These are phyloP conservation scores for Leucocoprinus gongylophorus DNA, from an alignment of 1,284 basidiomycete species.

Conservation along the genomic window DNA sequence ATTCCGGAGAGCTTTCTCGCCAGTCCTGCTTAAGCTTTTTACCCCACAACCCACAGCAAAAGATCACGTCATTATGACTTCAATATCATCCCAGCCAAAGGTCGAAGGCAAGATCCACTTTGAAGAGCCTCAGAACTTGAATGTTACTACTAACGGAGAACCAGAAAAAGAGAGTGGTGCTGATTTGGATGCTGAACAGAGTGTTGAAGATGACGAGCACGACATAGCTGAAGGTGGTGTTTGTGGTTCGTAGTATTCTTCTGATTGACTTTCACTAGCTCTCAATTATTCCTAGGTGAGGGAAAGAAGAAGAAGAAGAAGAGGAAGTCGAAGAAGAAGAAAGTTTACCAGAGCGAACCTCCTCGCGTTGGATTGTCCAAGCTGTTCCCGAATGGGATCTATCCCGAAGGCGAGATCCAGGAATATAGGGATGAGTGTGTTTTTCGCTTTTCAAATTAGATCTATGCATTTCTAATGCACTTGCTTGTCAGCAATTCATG, in stretches of 20 bases:
- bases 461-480: constrained; percentile 6
- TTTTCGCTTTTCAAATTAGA: constrained; percentile 3
- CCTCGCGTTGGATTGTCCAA: constrained; percentile 89
- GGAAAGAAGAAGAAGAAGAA: constrained; percentile 93
- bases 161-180: constrained; percentile 50
- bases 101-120: not conserved
- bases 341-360: constrained; percentile 79
- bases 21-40: not conserved
- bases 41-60: not conserved
- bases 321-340: constrained; percentile 88
- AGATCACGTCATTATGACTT: not conserved
- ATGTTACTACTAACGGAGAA: not conserved
- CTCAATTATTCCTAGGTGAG: constrained; percentile 27
- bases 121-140: not conserved
- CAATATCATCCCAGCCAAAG: not conserved
- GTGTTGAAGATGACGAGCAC: constrained; percentile 38
- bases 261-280: not conserved
- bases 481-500: constrained; percentile 61
- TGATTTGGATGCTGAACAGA: constrained; percentile 49
- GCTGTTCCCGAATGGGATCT: constrained; percentile 81
- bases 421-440: constrained; percentile 87
- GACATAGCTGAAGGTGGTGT: constrained; percentile 54
- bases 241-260: constrained; percentile 3
- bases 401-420: constrained; percentile 89
- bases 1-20: not conserved